Conservation (phyloP, 202 grass and related monocot species). For the Musa balbisiana region DNA sequence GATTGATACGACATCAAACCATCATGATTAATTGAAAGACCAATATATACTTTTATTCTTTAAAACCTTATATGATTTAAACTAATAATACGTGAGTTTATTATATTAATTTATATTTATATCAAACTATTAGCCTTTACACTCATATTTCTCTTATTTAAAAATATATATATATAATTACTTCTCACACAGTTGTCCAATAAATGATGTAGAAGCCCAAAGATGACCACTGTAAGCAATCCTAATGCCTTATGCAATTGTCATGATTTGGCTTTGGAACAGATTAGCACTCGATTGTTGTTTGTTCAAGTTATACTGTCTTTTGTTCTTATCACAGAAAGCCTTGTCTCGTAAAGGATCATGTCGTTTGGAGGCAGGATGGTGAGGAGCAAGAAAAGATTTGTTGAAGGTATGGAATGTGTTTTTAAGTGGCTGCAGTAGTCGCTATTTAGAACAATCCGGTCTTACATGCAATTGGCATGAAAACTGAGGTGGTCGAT, state of each 20-base stretch:
- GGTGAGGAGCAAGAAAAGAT: conserved; percentile 15
- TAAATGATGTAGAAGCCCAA: too few relatives aligned
- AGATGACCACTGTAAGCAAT: too few relatives aligned
- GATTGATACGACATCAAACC: too few relatives aligned
- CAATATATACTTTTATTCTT: too few relatives aligned
- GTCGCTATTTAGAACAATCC: background rate
- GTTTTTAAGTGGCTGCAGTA: background rate
- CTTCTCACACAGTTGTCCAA: too few relatives aligned
- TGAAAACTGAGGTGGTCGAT: background rate
- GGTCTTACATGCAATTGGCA: background rate
- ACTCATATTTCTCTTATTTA: too few relatives aligned
- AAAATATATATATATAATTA: too few relatives aligned
- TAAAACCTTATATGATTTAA: too few relatives aligned
- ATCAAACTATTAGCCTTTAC: too few relatives aligned
- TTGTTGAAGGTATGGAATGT: background rate
- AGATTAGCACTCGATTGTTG: background rate
- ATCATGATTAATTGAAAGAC: too few relatives aligned
- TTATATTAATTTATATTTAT: too few relatives aligned
- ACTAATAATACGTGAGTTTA: too few relatives aligned
- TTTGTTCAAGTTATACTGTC: background rate
- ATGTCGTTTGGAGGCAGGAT: background rate
- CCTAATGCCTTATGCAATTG: background rate
- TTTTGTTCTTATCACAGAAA: background rate
- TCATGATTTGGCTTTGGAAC: background rate
- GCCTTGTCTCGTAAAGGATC: conserved; percentile 19